Percentiles rank a stretch among this genome's conserved stretches.
phyloP scores from a whole-genome alignment of 108 stramenopile genomes.

The Epithemia pelagica region DNA sequence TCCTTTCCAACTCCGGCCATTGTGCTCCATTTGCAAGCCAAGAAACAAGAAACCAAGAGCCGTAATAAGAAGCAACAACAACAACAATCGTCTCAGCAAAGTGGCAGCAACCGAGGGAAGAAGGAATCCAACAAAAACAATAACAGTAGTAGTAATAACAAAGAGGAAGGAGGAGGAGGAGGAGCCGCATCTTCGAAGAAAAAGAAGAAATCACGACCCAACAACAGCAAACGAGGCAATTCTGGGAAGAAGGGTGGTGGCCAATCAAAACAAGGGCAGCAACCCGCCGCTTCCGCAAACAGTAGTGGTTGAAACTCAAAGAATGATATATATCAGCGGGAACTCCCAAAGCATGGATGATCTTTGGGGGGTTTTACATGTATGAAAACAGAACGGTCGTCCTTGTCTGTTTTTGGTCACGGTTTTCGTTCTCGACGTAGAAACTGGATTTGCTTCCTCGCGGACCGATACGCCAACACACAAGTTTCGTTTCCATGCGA shows the following conservation, averaged over 20 bases:
- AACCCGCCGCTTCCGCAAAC: neutral
- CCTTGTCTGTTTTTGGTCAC: no score
- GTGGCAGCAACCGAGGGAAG: conserved; percentile 11
- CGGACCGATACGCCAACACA: no score
- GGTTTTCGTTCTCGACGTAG: no score
- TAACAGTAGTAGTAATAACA: neutral
- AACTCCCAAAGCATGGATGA: no score
- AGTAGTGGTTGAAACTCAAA: neutral
- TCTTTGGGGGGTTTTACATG: no score
- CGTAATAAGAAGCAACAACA: conserved; percentile 16
- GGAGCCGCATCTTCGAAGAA: conserved; percentile 12
- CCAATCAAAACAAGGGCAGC: neutral
- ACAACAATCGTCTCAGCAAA: conserved; percentile 27
- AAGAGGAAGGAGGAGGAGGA: conserved; percentile 11
- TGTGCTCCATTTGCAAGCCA: conserved; percentile 40
- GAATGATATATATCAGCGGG: no score
- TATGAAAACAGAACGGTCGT: no score
- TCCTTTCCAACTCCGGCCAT: conserved; percentile 28
- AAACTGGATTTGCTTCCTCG: no score
- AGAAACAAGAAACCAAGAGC: conserved; percentile 31
- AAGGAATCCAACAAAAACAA: conserved; percentile 15
- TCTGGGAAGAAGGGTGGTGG: conserved; percentile 7
- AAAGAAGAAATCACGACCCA: conserved; percentile 14
- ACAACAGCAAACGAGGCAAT: neutral
- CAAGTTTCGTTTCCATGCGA: no score